phyloP scores from a whole-genome alignment of 129 eudicot genomes.

The Pulicaria dysenterica region DNA sequence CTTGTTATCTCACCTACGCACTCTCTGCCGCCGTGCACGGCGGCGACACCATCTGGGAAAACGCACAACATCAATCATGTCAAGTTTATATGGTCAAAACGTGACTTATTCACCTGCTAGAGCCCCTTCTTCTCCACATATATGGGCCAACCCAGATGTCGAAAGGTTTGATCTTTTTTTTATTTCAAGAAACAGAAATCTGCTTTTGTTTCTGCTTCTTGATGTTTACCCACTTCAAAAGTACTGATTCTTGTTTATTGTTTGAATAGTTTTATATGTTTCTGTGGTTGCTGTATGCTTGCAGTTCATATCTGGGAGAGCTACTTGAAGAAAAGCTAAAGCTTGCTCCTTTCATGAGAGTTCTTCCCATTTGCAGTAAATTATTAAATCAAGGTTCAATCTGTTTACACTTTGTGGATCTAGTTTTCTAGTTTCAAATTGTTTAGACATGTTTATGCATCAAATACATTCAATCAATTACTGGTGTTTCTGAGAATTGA shows the following conservation, averaged over 20 bases:
- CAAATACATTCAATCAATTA: slow-evolving; percentile 15
- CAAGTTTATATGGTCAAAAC: slow-evolving; percentile 64
- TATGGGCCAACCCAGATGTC: slow-evolving; percentile 67
- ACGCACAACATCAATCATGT: slow-evolving; percentile 43
- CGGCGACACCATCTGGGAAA: slow-evolving; percentile 19
- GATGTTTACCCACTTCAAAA: slow-evolving; percentile 27
- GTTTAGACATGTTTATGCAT: slow-evolving; percentile 19
- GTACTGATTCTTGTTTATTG: not conserved
- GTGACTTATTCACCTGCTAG: slow-evolving; percentile 76
- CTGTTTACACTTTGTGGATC: slow-evolving; percentile 34
- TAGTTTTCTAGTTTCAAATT: slow-evolving; percentile 15
- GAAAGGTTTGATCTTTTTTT: slow-evolving; percentile 51
- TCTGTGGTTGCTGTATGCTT: slow-evolving; percentile 21
- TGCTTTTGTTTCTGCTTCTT: slow-evolving; percentile 9
- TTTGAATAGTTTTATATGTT: slow-evolving; percentile 1
- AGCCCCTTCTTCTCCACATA: slow-evolving; percentile 66
- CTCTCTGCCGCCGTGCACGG: slow-evolving; percentile 31
- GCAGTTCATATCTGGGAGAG: slow-evolving; percentile 42
- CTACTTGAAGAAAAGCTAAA: slow-evolving; percentile 42
- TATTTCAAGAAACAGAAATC: not conserved
- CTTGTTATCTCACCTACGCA: slow-evolving; percentile 34
- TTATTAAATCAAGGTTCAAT: slow-evolving; percentile 38
- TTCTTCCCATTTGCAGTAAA: slow-evolving; percentile 42
- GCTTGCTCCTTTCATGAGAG: slow-evolving; percentile 40
- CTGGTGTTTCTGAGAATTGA: slow-evolving; percentile 24